Evolutionary conservation across 805 yeast genomes (phyloP), one percentile per base, ranked within the genome.

Genomic region (Maudiozyma saulgeensis): DNA sequence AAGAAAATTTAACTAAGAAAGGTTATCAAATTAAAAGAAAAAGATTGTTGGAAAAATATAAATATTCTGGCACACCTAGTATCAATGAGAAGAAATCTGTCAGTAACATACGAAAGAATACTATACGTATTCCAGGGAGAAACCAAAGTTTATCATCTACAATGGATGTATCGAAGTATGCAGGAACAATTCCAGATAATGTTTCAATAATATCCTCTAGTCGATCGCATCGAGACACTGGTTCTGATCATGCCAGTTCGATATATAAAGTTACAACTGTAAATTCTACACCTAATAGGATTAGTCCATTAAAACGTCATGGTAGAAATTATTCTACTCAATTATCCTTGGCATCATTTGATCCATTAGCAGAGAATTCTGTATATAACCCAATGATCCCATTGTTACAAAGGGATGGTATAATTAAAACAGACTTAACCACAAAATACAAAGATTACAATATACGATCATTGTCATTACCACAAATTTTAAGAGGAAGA

Each of bases 1-100:
- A 84, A 35, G 91, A 88, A 1, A 82, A 81, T 50, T 68, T 85
- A 49, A 84, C 93, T 0, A 82, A 76, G 44, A 85, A 84, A 60
- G 91, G 93, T 1, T 85, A 81, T 60, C 69, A 72, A 41, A 82
- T 77, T 56, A 82, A 80, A 52, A 67, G 87, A 42, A 56, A 58
- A 31, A 56, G 53, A 26, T 16, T 67, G 3, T 40, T 67, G 28
- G 59, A 59, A 2, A 26, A 25, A 3, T 44, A 44, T 23, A 26
- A 11, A 11, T 15, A 13, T 7, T 35, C 25, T 32, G 13, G 6
- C 15, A 39, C 32, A 9, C 23, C 25, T 2, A 23, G 31, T 32
- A 18, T 15, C 1, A 47, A 26, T 12, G 42, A 46, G 7, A 19
- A 19, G 18, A 46, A 45, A 13, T 44, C 47, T 6, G 47, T 52